A percentile compares a stretch with the other conserved stretches of the same genome.
Evolutionary conservation across 768 basidiomycete genomes (phyloP).

Genomic region (Piloderma croceum): DNA sequence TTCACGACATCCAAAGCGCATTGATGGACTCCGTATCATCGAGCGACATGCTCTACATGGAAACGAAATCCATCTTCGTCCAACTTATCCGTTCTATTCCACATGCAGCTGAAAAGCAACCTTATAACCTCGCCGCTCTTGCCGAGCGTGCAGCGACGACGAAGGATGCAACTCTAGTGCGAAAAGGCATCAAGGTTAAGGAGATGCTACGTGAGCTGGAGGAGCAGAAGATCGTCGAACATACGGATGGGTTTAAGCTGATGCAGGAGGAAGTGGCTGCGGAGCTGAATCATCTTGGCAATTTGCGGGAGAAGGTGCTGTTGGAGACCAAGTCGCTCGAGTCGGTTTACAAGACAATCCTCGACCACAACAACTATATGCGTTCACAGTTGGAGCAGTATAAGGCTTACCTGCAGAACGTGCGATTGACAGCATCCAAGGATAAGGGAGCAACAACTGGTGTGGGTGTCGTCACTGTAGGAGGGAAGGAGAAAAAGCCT

Average conservation of each 20-base stretch:
- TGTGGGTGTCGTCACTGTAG: constrained; percentile 92
- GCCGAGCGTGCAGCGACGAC: constrained; percentile 96
- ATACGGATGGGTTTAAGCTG: constrained; percentile 77
- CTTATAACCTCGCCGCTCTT: constrained; percentile 82
- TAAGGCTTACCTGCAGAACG: constrained; percentile 98
- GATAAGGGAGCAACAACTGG: constrained; percentile 84
- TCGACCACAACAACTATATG: constrained; percentile 98
- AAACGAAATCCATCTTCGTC: constrained; percentile 98
- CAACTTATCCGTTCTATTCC: constrained; percentile 95
- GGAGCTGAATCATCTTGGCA: constrained; percentile 94
- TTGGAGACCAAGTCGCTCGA: constrained; percentile 90
- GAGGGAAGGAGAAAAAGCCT: constrained; percentile 95
- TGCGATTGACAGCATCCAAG: constrained; percentile 82
- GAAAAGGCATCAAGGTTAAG: constrained; percentile 98
- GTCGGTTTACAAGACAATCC: constrained; percentile 98
- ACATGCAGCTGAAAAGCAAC: constrained; percentile 72
- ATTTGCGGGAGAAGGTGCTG: constrained; percentile 91
- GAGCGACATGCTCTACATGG: constrained; percentile 99
- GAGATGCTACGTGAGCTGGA: constrained; percentile 97
- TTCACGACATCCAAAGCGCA: constrained; percentile 94
- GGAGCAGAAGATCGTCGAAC: constrained; percentile 81
- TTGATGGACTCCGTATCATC: constrained; percentile 97
- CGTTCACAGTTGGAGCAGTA: constrained; percentile 96
- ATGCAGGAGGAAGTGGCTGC: constrained; percentile 98
- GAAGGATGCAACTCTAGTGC: constrained; percentile 92